Conservation (phyloP, 2,329 filamentous ascomycete genomes). For the Epichloe brachyelytri region DNA sequence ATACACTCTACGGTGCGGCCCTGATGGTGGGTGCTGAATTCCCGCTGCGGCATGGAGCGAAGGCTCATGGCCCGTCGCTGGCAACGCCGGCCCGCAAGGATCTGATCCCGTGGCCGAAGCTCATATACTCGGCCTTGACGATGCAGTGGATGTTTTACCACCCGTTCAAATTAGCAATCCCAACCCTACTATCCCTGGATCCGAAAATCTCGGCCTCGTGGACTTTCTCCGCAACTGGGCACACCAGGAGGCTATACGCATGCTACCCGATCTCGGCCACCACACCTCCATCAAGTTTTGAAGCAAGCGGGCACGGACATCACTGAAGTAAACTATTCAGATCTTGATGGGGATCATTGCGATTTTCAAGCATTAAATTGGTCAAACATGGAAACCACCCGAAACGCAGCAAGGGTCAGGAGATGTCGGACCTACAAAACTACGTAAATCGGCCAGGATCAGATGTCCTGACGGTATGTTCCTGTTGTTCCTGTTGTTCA, state of each 20-base stretch:
- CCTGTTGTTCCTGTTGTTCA: slow-evolving; percentile 16
- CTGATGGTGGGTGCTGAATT: background rate
- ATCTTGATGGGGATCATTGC: slow-evolving; percentile 41
- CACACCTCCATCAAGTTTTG: slow-evolving; percentile 19
- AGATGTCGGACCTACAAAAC: slow-evolving; percentile 41
- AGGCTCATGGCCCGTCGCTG: background rate
- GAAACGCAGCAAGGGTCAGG: slow-evolving; percentile 33
- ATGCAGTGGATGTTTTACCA: slow-evolving; percentile 3
- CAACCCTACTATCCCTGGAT: slow-evolving; percentile 27
- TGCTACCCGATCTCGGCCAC: slow-evolving; percentile 13
- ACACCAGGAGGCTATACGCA: slow-evolving; percentile 16
- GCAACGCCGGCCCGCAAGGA: background rate
- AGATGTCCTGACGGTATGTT: slow-evolving; percentile 35
- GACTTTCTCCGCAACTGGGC: slow-evolving; percentile 41
- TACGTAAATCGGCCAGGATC: slow-evolving; percentile 40
- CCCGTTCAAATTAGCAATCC: slow-evolving; percentile 18
- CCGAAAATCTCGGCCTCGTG: slow-evolving; percentile 34
- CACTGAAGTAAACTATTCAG: slow-evolving; percentile 22
- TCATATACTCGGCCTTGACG: background rate
- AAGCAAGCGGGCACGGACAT: slow-evolving; percentile 13
- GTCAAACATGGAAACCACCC: slow-evolving; percentile 36
- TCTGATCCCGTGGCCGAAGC: slow-evolving; percentile 1
- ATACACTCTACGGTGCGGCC: background rate
- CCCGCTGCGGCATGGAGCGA: background rate
- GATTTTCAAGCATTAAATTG: slow-evolving; percentile 51